phyloP scores from a whole-genome alignment of 2,329 filamentous ascomycete genomes.

The Cercospora citrullina region DNA sequence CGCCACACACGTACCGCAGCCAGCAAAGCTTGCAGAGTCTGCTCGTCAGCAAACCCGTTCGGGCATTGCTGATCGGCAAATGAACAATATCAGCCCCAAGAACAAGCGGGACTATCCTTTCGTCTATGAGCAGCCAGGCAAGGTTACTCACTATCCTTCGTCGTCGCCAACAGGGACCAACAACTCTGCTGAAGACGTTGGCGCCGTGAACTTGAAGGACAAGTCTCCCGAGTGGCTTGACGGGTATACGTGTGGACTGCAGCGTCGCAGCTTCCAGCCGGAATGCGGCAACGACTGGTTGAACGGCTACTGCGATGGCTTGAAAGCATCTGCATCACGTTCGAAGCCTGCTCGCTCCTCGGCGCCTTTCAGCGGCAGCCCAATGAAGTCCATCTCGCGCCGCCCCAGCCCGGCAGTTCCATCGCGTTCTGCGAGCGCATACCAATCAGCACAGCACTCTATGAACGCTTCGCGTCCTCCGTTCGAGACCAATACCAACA shows the following conservation, averaged over 20 bases:
- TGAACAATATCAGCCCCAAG: conserved; percentile 36
- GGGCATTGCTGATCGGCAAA: conserved; percentile 27
- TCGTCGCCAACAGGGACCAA: conserved; percentile 23
- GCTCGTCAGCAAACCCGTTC: not conserved
- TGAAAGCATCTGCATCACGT: conserved; percentile 3
- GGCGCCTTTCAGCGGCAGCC: conserved; percentile 30
- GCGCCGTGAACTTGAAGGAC: conserved; percentile 27
- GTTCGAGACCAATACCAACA: conserved; percentile 28
- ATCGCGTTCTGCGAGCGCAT: conserved; percentile 20
- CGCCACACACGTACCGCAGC: conserved; percentile 17
- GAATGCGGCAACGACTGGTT: conserved; percentile 35
- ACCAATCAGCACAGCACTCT: conserved; percentile 17
- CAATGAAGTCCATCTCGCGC: conserved; percentile 27
- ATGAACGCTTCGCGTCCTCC: conserved; percentile 17
- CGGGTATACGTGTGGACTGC: conserved; percentile 38
- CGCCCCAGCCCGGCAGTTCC: conserved; percentile 31
- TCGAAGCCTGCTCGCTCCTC: not conserved
- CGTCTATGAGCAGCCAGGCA: conserved; percentile 32
- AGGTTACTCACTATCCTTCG: conserved; percentile 2
- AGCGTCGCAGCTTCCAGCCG: conserved; percentile 32
- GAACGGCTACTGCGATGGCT: conserved; percentile 39
- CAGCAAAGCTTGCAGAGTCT: conserved; percentile 10
- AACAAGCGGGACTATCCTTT: conserved; percentile 34
- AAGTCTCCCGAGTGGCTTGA: conserved; percentile 37
- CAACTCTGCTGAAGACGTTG: conserved; percentile 21